Percentiles rank a stretch among this genome's conserved stretches.
Evolutionary conservation across 192 early-diverging fungal species (phyloP).

Genomic region (Entomortierella lignicola): DNA sequence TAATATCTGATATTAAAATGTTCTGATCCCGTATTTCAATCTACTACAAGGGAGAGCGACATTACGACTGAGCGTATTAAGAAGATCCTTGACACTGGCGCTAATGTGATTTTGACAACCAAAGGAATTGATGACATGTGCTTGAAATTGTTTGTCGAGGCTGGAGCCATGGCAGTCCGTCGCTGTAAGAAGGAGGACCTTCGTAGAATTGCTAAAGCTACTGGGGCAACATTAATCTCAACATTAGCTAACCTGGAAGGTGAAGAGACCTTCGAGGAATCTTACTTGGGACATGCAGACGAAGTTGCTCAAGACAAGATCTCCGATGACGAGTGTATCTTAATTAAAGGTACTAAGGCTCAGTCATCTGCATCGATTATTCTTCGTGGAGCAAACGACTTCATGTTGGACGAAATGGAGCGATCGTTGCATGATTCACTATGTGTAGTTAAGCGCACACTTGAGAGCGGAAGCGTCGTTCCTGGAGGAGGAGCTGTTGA

Average conservation of each 20-base stretch:
- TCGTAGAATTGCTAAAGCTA: conserved; percentile 96
- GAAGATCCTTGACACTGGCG: conserved; percentile 95
- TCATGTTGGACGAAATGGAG: conserved; percentile 99
- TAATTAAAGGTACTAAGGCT: conserved; percentile 91
- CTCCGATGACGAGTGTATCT: conserved; percentile 97
- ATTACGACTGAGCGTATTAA: conserved; percentile 96
- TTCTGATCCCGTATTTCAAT: neutral
- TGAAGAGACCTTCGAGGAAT: conserved; percentile 95
- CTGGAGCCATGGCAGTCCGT: conserved; percentile 96
- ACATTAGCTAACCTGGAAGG: conserved; percentile 98
- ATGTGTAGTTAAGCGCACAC: conserved; percentile 95
- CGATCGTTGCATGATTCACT: conserved; percentile 94
- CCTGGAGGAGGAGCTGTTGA: conserved; percentile 98
- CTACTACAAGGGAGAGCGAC: conserved; percentile 81
- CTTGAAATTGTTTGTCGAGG: conserved; percentile 98
- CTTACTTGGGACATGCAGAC: conserved; percentile 91
- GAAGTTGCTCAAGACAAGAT: conserved; percentile 98
- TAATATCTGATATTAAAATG: too few relatives aligned
- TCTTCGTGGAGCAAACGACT: conserved; percentile 98
- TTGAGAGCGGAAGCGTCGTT: conserved; percentile 95
- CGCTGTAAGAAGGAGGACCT: conserved; percentile 97
- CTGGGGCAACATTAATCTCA: conserved; percentile 93
- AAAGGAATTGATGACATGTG: conserved; percentile 99
- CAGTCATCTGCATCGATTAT: conserved; percentile 93
- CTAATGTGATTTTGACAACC: conserved; percentile 97